Conservation (phyloP, 305 asterid genomes). For the Rubia peregrina region DNA sequence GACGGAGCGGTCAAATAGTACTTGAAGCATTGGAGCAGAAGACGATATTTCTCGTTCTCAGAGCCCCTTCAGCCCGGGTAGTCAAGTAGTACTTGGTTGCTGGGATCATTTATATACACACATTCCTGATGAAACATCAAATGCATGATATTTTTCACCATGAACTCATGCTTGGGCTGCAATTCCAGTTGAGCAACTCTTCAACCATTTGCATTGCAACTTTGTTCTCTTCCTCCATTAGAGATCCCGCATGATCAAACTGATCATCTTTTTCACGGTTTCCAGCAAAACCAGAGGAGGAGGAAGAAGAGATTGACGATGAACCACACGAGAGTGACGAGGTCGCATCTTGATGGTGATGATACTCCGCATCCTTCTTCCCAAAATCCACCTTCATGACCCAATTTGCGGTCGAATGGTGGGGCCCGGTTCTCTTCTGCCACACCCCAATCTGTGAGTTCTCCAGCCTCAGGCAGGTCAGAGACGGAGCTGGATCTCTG, state of each 20-base stretch:
- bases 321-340: neutral
- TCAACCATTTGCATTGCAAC: slow-evolving; percentile 81
- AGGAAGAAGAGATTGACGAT: slow-evolving; percentile 17
- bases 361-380: neutral
- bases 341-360: slow-evolving; percentile 5
- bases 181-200: slow-evolving; percentile 60
- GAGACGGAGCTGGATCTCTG: slow-evolving; percentile 63
- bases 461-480: slow-evolving; percentile 71
- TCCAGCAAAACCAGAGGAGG: slow-evolving; percentile 11
- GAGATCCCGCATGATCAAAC: slow-evolving; percentile 3
- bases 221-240: slow-evolving; percentile 52
- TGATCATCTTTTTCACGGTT: neutral
- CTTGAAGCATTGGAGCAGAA: no score
- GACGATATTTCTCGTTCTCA: no score
- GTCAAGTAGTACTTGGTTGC: no score
- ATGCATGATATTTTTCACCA: neutral
- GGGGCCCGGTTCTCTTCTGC: slow-evolving; percentile 56
- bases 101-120: no score
- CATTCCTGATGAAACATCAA: neutral
- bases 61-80: no score
- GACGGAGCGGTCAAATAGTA: no score
- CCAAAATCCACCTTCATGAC: slow-evolving; percentile 57
- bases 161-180: slow-evolving; percentile 12
- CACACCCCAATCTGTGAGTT: slow-evolving; percentile 70
- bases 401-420: slow-evolving; percentile 54